These are phyloP conservation scores for Syzygium aqueum DNA, from an alignment of 345 rosid species.

Conservation along the genomic window DNA sequence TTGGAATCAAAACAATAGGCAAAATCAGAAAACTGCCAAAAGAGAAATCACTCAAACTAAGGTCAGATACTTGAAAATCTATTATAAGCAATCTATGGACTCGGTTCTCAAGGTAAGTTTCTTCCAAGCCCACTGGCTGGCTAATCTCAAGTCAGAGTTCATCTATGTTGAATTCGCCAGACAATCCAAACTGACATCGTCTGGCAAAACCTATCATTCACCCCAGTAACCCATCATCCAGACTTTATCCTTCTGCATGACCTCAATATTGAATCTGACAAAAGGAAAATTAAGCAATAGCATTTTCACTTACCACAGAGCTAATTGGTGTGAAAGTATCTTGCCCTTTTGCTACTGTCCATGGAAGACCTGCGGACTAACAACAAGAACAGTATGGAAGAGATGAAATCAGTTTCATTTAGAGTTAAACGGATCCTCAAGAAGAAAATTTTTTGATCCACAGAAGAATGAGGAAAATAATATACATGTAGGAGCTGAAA, in stretches of 20 bases:
- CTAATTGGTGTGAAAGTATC: conserved; percentile 94
- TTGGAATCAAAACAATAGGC: not conserved
- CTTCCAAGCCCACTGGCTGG: not conserved
- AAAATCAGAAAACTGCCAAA: not conserved
- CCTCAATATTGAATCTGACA: not conserved
- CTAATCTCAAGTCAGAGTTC: not conserved
- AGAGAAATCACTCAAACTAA: not conserved
- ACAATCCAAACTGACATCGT: not conserved
- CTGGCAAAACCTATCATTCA: not conserved
- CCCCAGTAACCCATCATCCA: not conserved
- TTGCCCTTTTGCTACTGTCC: conserved; percentile 89
- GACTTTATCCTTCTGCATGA: not conserved
- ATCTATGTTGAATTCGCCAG: not conserved
- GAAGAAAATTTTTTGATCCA: rapidly evolving
- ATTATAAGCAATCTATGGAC: not conserved
- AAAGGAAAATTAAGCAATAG: not conserved
- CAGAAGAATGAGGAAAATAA: not conserved
- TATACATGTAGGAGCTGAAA: not conserved
- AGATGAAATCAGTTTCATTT: not conserved
- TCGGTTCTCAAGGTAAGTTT: not conserved
- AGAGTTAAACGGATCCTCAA: not conserved
- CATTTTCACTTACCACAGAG: conserved; percentile 48
- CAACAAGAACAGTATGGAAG: not conserved
- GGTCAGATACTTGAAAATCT: not conserved
- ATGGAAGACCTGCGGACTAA: conserved; percentile 92